A percentile compares a stretch with the other conserved stretches of the same genome.
These are phyloP conservation scores for Sclerotinia borealis DNA, from an alignment of 2,329 filamentous ascomycete genomes.

Conservation along the genomic window DNA sequence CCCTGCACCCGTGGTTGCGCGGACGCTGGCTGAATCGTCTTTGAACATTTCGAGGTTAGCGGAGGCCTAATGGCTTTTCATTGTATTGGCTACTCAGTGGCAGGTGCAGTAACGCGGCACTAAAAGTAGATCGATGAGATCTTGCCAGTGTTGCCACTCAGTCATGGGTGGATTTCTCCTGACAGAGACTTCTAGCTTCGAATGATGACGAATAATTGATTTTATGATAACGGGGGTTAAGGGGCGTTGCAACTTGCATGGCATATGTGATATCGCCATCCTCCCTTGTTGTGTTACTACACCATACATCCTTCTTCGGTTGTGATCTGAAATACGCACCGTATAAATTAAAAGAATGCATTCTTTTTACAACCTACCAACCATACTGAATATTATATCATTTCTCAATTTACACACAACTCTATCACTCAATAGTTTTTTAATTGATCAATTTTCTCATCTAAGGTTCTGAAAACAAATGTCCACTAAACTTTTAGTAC, in stretches of 20 bases:
- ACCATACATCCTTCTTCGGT: neutral
- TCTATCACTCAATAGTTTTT: neutral
- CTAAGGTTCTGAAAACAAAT: neutral
- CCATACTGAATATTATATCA: neutral
- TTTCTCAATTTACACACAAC: neutral
- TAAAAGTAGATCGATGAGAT: neutral
- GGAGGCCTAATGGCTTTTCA: neutral
- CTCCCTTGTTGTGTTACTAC: neutral
- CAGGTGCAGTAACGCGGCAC: neutral
- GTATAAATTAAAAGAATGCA: no score
- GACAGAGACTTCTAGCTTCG: neutral
- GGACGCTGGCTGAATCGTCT: neutral
- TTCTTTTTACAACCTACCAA: neutral
- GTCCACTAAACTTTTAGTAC: neutral
- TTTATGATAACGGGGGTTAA: neutral
- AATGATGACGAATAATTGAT: neutral
- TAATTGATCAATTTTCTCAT: no score
- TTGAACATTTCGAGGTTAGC: neutral
- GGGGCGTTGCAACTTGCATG: neutral
- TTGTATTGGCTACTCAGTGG: neutral
- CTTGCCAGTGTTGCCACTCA: neutral
- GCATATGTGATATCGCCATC: neutral
- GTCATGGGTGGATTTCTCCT: neutral
- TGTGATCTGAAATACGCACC: neutral
- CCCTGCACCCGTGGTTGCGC: neutral